Percentiles rank a stretch among this genome's conserved stretches.
phyloP scores from a whole-genome alignment of 2,329 filamentous ascomycete genomes.

The Apiospora sp. region DNA sequence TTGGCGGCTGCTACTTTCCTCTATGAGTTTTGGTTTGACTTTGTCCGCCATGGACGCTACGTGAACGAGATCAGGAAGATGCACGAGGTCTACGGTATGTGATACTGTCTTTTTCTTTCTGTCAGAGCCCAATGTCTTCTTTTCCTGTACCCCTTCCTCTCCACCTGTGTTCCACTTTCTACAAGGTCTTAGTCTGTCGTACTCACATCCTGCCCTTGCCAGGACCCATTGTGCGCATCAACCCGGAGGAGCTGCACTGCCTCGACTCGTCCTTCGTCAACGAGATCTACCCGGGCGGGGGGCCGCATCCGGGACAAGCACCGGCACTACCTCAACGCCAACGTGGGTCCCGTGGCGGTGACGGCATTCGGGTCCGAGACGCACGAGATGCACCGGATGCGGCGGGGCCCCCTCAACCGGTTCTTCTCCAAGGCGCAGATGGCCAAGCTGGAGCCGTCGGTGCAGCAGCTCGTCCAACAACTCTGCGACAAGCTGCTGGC shows the following conservation, averaged over 20 bases:
- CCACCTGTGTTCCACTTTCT: background rate
- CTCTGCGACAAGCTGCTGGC: slow-evolving; percentile 42
- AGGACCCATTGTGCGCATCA: slow-evolving; percentile 29
- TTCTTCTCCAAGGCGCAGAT: slow-evolving; percentile 46
- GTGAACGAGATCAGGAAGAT: slow-evolving; percentile 31
- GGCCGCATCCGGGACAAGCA: slow-evolving; percentile 28
- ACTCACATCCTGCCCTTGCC: no score
- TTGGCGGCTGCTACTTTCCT: slow-evolving; percentile 31
- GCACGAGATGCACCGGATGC: slow-evolving; percentile 45
- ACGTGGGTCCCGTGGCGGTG: background rate
- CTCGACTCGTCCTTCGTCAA: slow-evolving; percentile 25
- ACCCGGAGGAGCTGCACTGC: slow-evolving; percentile 28
- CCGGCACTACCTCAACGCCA: slow-evolving; percentile 24
- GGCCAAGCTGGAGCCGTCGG: slow-evolving; percentile 30
- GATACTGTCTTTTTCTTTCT: no score
- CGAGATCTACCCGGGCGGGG: slow-evolving; percentile 27
- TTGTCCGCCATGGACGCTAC: slow-evolving; percentile 31
- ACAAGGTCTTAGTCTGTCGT: background rate
- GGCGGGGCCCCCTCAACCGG: slow-evolving; percentile 40
- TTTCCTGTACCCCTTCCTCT: background rate
- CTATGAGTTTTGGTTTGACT: slow-evolving; percentile 36
- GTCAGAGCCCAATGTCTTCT: no score
- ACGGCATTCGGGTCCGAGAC: slow-evolving; percentile 31
- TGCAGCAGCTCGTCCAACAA: slow-evolving; percentile 28
- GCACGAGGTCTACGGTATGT: slow-evolving; percentile 37